A percentile compares a stretch with the other conserved stretches of the same genome.
Conservation (phyloP, 192 early-diverging fungal genomes). For the Entrophospora sp. region DNA sequence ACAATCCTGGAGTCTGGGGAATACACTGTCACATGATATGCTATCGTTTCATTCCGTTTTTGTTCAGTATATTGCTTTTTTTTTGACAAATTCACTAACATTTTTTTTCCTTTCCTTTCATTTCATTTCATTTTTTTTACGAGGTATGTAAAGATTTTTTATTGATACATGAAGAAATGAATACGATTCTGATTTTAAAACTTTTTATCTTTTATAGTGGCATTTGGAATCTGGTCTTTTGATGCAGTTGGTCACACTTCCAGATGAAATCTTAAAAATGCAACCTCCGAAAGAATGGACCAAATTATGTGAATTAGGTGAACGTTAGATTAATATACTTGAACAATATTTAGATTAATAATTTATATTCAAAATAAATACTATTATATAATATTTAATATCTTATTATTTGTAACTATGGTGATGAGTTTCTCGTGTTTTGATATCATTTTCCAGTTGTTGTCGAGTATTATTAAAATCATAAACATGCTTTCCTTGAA, state of each 20-base stretch:
- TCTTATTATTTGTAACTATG: background rate
- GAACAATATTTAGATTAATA: conserved; percentile 10
- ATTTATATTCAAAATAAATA: conserved; percentile 12
- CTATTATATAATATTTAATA: too few species aligned
- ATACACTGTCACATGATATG: conserved; percentile 37
- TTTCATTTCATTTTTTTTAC: conserved; percentile 8
- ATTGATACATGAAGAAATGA: conserved; percentile 9
- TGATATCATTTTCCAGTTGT: too few species aligned
- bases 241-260: conserved; percentile 32
- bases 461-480: too few species aligned
- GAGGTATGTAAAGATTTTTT: conserved; percentile 14
- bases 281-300: conserved; percentile 23
- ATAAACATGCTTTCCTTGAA: too few species aligned
- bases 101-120: conserved; percentile 8
- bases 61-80: conserved; percentile 13
- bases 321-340: conserved; percentile 14
- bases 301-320: conserved; percentile 26
- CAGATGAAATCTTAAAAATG: conserved; percentile 30
- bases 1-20: conserved; percentile 38
- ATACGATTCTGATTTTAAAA: conserved; percentile 7
- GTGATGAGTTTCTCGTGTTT: too few species aligned
- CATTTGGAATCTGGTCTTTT: conserved; percentile 40
- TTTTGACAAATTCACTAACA: background rate
- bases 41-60: conserved; percentile 10
- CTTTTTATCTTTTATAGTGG: conserved; percentile 24